phyloP scores from a whole-genome alignment of 345 rosid species.

The Physaria fendleri region DNA sequence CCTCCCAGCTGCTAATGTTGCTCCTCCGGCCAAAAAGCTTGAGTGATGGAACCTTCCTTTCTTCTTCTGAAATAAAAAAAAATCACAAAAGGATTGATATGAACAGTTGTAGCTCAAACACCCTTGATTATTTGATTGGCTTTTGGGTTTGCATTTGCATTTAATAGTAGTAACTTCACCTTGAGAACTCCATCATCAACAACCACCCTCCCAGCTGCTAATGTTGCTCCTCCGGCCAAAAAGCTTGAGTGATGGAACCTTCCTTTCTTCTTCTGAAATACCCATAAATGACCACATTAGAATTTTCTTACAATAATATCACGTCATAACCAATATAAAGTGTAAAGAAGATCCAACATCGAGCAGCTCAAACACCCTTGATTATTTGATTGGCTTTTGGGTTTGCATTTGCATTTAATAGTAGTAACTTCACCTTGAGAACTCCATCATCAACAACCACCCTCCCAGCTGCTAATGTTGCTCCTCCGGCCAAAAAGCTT shows the following conservation, averaged over 20 bases:
- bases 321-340: too few species aligned
- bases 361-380: too few species aligned
- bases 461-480: slow-evolving; percentile 87
- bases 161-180: too few species aligned
- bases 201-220: slow-evolving; percentile 81
- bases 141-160: too few species aligned
- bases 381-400: too few species aligned
- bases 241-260: slow-evolving; percentile 91
- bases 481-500: slow-evolving; percentile 95
- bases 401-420: too few species aligned
- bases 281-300: background rate
- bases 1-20: slow-evolving; percentile 87
- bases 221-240: slow-evolving; percentile 88
- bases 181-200: slow-evolving; percentile 65
- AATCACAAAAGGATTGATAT: slow-evolving; percentile 2
- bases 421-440: slow-evolving; percentile 83
- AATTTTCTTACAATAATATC: too few species aligned
- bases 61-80: slow-evolving; percentile 55
- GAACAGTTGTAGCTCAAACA: too few species aligned
- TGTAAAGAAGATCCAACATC: too few species aligned
- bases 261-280: slow-evolving; percentile 84
- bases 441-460: slow-evolving; percentile 55
- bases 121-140: too few species aligned
- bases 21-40: slow-evolving; percentile 95
- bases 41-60: slow-evolving; percentile 94